phyloP scores from a whole-genome alignment of 805 yeast species.

The Kuraishia floccosa region DNA sequence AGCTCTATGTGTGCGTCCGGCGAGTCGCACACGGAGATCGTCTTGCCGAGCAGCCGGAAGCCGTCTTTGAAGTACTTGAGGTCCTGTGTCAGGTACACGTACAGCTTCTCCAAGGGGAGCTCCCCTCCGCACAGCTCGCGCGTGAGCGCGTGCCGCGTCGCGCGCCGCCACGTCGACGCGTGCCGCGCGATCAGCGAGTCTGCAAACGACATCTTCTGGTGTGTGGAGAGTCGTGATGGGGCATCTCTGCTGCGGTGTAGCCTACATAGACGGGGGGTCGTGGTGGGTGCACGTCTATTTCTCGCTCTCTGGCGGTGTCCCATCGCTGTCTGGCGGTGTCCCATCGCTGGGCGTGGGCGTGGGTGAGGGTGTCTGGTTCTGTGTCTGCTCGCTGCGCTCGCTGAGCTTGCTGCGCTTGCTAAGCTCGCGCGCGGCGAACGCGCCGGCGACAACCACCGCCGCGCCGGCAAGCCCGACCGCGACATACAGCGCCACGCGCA shows the following conservation, averaged over 20 bases:
- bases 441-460: conserved; percentile 27
- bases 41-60: conserved; percentile 28
- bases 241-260: neutral
- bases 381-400: no score
- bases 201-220: conserved; percentile 5
- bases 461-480: conserved; percentile 51
- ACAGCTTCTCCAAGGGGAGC: conserved; percentile 26
- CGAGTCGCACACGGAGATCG: conserved; percentile 30
- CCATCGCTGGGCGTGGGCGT: no score
- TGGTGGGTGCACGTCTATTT: no score
- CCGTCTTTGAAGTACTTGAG: conserved; percentile 32
- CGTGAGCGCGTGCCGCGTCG: conserved; percentile 29
- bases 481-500: conserved; percentile 45
- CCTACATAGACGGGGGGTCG: no score
- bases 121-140: conserved; percentile 34
- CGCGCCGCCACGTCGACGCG: conserved; percentile 11
- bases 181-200: conserved; percentile 14
- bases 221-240: neutral
- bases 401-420: no score
- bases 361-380: no score
- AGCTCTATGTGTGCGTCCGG: conserved; percentile 23
- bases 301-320: no score
- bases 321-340: no score
- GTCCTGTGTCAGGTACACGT: conserved; percentile 37
- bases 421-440: no score